Percentiles rank a stretch among this genome's conserved stretches.
Evolutionary conservation across 768 basidiomycete genomes (phyloP).

Genomic region (Auricularia heimuer): DNA sequence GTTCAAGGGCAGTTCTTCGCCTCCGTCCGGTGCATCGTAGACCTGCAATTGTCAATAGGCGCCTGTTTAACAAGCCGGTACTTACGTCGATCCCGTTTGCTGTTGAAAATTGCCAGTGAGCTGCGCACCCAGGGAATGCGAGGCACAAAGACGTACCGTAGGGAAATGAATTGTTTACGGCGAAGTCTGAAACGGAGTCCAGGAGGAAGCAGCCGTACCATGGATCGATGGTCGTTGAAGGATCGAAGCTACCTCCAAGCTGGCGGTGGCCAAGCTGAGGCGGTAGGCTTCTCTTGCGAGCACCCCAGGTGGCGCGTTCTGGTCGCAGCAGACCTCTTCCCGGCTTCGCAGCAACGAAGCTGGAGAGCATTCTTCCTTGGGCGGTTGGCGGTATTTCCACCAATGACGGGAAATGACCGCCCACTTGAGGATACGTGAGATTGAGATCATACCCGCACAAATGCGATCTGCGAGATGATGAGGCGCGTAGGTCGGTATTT

Average conservation of each 20-base stretch:
- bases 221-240: neutral
- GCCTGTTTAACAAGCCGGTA: too few relatives aligned
- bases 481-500: neutral
- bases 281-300: neutral
- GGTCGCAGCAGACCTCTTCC: neutral
- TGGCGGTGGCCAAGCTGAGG: neutral
- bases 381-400: constrained; percentile 5
- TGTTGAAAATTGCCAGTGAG: neutral
- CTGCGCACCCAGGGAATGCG: neutral
- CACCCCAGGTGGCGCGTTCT: neutral
- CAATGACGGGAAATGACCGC: constrained; percentile 34
- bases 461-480: constrained; percentile 24
- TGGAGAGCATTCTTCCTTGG: neutral
- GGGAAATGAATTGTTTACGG: neutral
- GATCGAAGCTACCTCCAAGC: too few relatives aligned
- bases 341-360: neutral
- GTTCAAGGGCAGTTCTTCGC: neutral
- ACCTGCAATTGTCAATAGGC: neutral
- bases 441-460: constrained; percentile 59
- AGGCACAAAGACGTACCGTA: neutral
- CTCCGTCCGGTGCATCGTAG: neutral
- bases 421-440: constrained; percentile 56
- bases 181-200: neutral
- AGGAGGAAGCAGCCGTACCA: neutral
- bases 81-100: too few relatives aligned